Percentiles rank a stretch among this genome's conserved stretches.
Evolutionary conservation across 345 rosid genomes (phyloP).

Genomic region (Euphorbia peplus): DNA sequence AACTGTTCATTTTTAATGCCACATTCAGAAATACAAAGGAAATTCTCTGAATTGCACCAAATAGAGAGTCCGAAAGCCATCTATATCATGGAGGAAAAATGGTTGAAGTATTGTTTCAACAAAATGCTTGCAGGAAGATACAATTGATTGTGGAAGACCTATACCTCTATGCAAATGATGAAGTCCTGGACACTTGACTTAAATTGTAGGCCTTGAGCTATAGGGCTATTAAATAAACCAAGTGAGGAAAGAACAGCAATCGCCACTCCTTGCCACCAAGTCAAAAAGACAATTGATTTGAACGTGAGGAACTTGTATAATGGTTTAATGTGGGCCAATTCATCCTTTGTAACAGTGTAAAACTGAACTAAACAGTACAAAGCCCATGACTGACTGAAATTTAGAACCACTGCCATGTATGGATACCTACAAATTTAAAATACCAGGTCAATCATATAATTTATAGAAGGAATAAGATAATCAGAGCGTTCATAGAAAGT

Average conservation of each 20-base stretch:
- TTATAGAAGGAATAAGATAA: background rate
- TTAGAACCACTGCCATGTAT: constrained; percentile 90
- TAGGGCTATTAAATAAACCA: constrained; percentile 77
- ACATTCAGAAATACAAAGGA: background rate
- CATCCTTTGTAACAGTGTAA: constrained; percentile 81
- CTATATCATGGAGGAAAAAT: background rate
- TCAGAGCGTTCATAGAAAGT: constrained; percentile 5
- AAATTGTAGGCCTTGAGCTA: constrained; percentile 79
- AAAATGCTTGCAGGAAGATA: background rate
- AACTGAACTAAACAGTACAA: constrained; percentile 95
- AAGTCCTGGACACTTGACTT: constrained; percentile 95
- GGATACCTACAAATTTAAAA: constrained; percentile 70
- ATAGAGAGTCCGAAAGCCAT: background rate
- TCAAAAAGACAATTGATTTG: constrained; percentile 93
- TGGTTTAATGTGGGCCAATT: constrained; percentile 87
- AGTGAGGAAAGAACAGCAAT: constrained; percentile 81
- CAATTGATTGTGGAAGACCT: constrained; percentile 25
- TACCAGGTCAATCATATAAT: constrained; percentile 8
- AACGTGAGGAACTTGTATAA: constrained; percentile 89
- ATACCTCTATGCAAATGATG: constrained; percentile 97
- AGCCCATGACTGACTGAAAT: constrained; percentile 99
- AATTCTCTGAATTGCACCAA: background rate
- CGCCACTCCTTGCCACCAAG: constrained; percentile 99
- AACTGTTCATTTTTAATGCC: background rate
- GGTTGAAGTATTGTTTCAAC: background rate